Base-by-base conservation (phyloP, 2,329 filamentous ascomycete genomes). In the Microdochium bolleyi region DNA sequence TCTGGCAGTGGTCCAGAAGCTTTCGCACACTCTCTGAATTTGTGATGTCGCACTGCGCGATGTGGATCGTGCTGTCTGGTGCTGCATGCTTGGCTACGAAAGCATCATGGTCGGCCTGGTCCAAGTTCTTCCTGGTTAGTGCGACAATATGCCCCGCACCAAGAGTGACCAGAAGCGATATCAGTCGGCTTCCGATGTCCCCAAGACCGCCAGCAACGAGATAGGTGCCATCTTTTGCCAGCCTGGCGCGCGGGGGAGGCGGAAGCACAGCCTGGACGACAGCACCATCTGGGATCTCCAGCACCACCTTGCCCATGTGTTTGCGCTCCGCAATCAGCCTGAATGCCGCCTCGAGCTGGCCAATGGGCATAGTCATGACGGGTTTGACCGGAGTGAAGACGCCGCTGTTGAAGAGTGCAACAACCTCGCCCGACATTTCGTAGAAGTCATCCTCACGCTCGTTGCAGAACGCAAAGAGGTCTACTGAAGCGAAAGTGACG, bases 281-380 rank as follows among this genome's bases (percentile, higher is more conserved):
- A 10, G 19, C 37, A 41, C n/a, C 16, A 41, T 41, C 37, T n/a
- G 37, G 37, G 7, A 41, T 19, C 24, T 53, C 56, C 16, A 62
- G 49, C 7, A 72, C 62, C 10, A 73, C 62, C 38, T 73, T 75
- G 0, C 71, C 73, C 0, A 69, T 65, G 50, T 73, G 72, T 1
- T 64, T 61, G 0, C 71, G 68, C 16, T 56, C 59, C 50, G 70
- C 67, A 63, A 75, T 69, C 8, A 66, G 63, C 3, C 67, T 60
- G 55, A 75, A 70, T 0, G 70, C 69, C 1, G 69, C 58, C 22
- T 63, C 59, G 4, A 70, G 60, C 2, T 66, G 50, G 1, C 52
- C 55, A 11, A 61, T 60, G 16, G 53, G 52, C 55, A 64, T 55
- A 22, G 49, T 49, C 53, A 61, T 65, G 2, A 67, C 53, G 3